Conservation (phyloP, 2,329 filamentous ascomycete genomes). For the Macrophomina pseudophaseolina region DNA sequence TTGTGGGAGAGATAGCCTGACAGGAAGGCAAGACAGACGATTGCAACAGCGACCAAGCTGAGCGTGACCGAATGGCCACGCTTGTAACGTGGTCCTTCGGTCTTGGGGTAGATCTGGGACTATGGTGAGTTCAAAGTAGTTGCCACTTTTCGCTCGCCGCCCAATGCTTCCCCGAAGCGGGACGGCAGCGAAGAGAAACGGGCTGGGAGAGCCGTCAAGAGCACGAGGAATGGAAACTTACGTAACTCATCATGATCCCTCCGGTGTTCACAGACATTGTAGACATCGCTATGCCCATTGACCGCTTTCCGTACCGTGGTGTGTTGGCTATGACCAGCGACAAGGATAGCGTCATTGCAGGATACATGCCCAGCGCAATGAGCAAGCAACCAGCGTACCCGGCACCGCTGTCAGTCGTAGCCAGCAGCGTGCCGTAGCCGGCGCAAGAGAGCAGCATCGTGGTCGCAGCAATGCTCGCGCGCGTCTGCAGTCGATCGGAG, state of each 20-base stretch:
- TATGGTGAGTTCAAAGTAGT: background rate
- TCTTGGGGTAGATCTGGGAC: slow-evolving; percentile 50
- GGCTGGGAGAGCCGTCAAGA: background rate
- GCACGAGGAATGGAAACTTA: slow-evolving; percentile 43
- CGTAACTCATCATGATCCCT: slow-evolving; percentile 76
- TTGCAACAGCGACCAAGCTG: slow-evolving; percentile 53
- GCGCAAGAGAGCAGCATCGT: slow-evolving; percentile 66
- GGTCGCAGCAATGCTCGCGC: slow-evolving; percentile 66
- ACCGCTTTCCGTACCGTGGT: slow-evolving; percentile 77
- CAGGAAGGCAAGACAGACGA: slow-evolving; percentile 44
- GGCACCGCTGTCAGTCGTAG: slow-evolving; percentile 63
- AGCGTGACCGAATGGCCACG: slow-evolving; percentile 60
- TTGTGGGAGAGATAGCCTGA: slow-evolving; percentile 45
- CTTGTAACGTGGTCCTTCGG: slow-evolving; percentile 53
- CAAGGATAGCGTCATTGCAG: slow-evolving; percentile 60
- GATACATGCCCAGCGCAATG: slow-evolving; percentile 75
- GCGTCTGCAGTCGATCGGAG: slow-evolving; percentile 69
- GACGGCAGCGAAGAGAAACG: too few species aligned
- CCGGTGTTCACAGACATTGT: slow-evolving; percentile 72
- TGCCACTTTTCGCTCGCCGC: background rate
- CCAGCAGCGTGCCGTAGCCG: slow-evolving; percentile 60
- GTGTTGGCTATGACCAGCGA: slow-evolving; percentile 70
- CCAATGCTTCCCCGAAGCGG: too few species aligned
- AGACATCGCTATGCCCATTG: slow-evolving; percentile 73
- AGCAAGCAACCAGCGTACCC: slow-evolving; percentile 80